phyloP scores from a whole-genome alignment of 257 asterid genomes.

The Primulina tabacum region DNA sequence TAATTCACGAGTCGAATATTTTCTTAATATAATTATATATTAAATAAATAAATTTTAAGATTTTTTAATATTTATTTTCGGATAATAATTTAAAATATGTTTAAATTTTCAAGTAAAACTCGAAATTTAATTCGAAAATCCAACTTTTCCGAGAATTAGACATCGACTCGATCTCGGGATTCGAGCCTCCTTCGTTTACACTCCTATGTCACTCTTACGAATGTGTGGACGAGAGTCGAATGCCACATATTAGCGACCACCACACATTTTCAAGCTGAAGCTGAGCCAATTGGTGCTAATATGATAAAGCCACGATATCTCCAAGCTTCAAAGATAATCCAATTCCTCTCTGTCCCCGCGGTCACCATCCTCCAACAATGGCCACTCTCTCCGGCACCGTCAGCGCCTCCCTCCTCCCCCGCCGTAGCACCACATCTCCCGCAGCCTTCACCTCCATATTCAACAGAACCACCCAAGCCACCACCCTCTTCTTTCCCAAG shows the following conservation, averaged over 20 bases:
- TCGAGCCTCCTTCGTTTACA: no score
- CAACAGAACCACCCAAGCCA: conserved; percentile 26
- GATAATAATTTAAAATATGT: no score
- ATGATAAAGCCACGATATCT: no score
- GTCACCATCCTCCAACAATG: conserved; percentile 14
- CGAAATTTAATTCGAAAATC: no score
- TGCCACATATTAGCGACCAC: not conserved
- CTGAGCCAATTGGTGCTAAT: not conserved
- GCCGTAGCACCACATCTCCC: conserved; percentile 10
- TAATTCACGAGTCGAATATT: no score
- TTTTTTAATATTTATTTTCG: no score
- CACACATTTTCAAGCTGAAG: not conserved
- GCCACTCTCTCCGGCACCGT: conserved; percentile 21
- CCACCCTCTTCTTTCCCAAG: not conserved
- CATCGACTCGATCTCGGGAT: no score
- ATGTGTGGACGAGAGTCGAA: not conserved
- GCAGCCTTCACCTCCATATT: conserved; percentile 13
- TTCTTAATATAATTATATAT: no score
- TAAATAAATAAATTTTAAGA: no score
- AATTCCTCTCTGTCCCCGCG: not conserved
- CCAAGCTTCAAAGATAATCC: not conserved
- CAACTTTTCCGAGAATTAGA: no score
- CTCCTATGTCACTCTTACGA: not conserved
- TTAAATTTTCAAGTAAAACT: no score
- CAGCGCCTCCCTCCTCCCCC: not conserved